Evolutionary conservation across 2,329 filamentous ascomycete species (phyloP).

Genomic region (Trematosphaeria pertusa): DNA sequence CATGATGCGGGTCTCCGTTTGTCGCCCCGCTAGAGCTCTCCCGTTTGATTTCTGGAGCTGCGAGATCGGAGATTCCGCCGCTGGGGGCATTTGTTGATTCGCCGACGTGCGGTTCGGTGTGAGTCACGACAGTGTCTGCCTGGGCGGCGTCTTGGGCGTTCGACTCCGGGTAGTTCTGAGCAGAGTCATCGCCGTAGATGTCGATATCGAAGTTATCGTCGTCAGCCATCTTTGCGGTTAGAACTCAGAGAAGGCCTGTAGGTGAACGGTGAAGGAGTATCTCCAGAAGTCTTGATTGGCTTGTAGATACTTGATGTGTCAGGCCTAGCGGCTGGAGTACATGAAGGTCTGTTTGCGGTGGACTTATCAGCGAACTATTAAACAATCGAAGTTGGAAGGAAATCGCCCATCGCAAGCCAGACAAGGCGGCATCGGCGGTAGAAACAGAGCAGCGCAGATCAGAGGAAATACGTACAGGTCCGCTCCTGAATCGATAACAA

Average conservation of each 20-base stretch:
- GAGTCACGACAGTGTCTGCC: conserved; percentile 28
- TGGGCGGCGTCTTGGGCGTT: conserved; percentile 31
- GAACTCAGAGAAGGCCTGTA: conserved; percentile 16
- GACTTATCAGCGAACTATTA: conserved; percentile 46
- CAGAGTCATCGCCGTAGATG: conserved; percentile 68
- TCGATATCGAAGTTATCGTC: conserved; percentile 76
- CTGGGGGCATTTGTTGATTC: conserved; percentile 21
- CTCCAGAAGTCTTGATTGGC: conserved; percentile 44
- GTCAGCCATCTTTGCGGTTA: conserved; percentile 56
- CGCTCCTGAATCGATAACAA: conserved; percentile 40
- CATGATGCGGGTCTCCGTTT: conserved; percentile 31
- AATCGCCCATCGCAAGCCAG: conserved; percentile 20
- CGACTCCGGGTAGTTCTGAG: conserved; percentile 39
- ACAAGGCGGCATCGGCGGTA: conserved; percentile 14
- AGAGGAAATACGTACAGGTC: conserved; percentile 51
- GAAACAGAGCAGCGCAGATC: conserved; percentile 33
- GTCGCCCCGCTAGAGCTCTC: conserved; percentile 28
- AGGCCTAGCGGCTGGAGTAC: conserved; percentile 46
- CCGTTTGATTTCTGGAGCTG: conserved; percentile 24
- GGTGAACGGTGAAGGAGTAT: conserved; percentile 20
- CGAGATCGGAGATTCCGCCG: conserved; percentile 16
- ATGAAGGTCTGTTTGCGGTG: conserved; percentile 44
- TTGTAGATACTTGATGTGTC: conserved; percentile 48
- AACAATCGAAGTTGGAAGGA: conserved; percentile 21
- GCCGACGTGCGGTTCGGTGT: conserved; percentile 41